Evolutionary conservation across 805 yeast species (phyloP), one percentile per base, ranked within the genome.

Genomic region (Candida maris): DNA sequence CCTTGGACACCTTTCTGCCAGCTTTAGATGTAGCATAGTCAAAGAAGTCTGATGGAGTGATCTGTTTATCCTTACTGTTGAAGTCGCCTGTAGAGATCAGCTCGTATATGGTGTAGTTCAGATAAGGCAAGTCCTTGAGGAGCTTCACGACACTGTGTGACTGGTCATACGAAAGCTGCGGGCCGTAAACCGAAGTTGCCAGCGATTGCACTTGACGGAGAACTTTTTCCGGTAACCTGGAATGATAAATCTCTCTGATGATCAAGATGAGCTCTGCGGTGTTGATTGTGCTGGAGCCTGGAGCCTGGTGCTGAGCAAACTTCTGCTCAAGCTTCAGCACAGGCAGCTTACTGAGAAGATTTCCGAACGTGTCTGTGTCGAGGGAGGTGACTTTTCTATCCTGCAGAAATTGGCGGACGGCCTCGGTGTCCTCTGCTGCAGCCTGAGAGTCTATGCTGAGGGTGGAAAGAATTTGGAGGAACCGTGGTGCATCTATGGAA

Each of bases 161-260:
- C 45, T 70, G 68, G 39, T 70, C 67, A 50, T 70, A 71, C 35
- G 71, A 64, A 38, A 75, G 62, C 42, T 67, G 65, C 2, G 67
- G 67, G 6, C 64, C 71, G 18, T 63, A 71, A 34, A 62, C 67
- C n/a, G 54, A 34, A 15, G 13, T 24, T 2, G 61, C 50, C 19
- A 57, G 52, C 6, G 34, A 14, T 37, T 76, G 72, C 13, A 85
- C 77, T 56, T 88, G 94, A 34, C 70, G 65, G 35, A 77, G 64
- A 20, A 87, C 81, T 51, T 81, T 81, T 7, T 34, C 23, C 5
- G 66, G 60, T 13, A 62, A 39, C 33, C 61, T 52, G 25, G 46
- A 26, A 34, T 60, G 54, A 39, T 56, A 61, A 9, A 59, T 45
- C 6, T 46, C 44, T 13, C 44, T 37, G 15, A 60, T 46, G 7